Percentiles rank a stretch among this genome's conserved stretches.
Evolutionary conservation across 257 asterid genomes (phyloP).

Genomic region (Jacaranda mimosifolia): DNA sequence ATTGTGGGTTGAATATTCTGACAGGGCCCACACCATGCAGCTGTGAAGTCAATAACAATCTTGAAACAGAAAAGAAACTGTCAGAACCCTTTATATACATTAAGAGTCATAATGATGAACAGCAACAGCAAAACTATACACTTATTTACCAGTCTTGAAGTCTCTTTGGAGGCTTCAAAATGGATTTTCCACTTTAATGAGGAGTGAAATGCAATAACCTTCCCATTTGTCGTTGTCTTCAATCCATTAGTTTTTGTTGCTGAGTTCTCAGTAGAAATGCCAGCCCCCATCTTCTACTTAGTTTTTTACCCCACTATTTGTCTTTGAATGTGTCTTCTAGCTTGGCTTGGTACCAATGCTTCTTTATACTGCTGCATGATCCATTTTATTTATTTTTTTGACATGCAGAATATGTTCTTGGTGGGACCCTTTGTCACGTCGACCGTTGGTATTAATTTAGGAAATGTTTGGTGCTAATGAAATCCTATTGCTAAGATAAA

Average conservation of each 20-base stretch:
- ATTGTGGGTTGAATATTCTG: conserved; percentile 56
- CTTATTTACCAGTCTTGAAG: conserved; percentile 63
- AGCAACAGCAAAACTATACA: conserved; percentile 18
- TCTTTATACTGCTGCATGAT: conserved; percentile 45
- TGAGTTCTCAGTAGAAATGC: conserved; percentile 38
- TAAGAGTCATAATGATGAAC: not conserved
- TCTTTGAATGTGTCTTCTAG: conserved; percentile 33
- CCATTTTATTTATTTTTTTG: not conserved
- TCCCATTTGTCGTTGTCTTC: conserved; percentile 41
- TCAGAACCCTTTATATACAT: not conserved
- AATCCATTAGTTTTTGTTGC: conserved; percentile 6
- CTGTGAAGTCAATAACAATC: conserved; percentile 78
- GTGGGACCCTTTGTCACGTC: conserved; percentile 18
- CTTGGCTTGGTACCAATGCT: conserved; percentile 18
- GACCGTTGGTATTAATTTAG: conserved; percentile 12
- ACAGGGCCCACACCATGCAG: conserved; percentile 85
- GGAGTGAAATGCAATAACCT: conserved; percentile 63
- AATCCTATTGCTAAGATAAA: not conserved
- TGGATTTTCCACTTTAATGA: conserved; percentile 66
- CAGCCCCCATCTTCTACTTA: conserved; percentile 50
- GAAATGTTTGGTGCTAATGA: conserved; percentile 17
- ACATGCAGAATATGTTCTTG: conserved; percentile 55
- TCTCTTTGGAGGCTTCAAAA: conserved; percentile 59
- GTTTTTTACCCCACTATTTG: not conserved
- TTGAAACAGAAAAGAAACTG: conserved; percentile 25